Evolutionary conservation across 1,139 yeast species (phyloP).

Genomic region (Taphrina communis): DNA sequence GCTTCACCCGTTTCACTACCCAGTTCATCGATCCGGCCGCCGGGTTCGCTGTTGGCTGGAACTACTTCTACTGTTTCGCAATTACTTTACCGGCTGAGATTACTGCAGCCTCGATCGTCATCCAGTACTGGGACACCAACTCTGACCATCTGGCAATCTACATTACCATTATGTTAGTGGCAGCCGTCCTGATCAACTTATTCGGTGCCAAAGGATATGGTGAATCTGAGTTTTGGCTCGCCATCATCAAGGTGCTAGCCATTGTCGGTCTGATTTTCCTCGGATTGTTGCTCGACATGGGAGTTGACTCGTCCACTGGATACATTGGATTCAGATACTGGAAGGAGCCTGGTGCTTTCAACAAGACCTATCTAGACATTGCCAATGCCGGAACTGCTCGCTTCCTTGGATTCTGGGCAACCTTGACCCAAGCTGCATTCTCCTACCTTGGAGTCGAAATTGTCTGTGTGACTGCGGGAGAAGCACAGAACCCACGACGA

Average conservation of each 20-base stretch:
- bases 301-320: constrained; percentile 62
- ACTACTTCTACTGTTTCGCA: constrained; percentile 53
- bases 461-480: constrained; percentile 85
- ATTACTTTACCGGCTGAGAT: constrained; percentile 54
- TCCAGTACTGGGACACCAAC: constrained; percentile 50
- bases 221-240: constrained; percentile 70
- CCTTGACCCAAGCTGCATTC: constrained; percentile 69
- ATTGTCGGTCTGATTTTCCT: constrained; percentile 65
- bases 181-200: constrained; percentile 50
- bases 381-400: constrained; percentile 57
- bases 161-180: constrained; percentile 52
- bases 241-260: constrained; percentile 59
- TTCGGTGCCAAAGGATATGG: constrained; percentile 59
- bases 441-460: constrained; percentile 83
- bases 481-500: constrained; percentile 78
- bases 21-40: constrained; percentile 52
- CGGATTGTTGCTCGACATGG: constrained; percentile 65
- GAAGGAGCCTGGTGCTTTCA: constrained; percentile 68
- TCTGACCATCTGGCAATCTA: constrained; percentile 48
- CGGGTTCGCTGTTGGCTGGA: constrained; percentile 54
- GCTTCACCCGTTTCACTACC: constrained; percentile 41
- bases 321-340: constrained; percentile 58
- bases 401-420: constrained; percentile 67
- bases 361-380: constrained; percentile 48
- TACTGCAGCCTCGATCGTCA: constrained; percentile 52